Evolutionary conservation across 192 early-diverging fungal genomes (phyloP).

Genomic region (Dispira parvispora): DNA sequence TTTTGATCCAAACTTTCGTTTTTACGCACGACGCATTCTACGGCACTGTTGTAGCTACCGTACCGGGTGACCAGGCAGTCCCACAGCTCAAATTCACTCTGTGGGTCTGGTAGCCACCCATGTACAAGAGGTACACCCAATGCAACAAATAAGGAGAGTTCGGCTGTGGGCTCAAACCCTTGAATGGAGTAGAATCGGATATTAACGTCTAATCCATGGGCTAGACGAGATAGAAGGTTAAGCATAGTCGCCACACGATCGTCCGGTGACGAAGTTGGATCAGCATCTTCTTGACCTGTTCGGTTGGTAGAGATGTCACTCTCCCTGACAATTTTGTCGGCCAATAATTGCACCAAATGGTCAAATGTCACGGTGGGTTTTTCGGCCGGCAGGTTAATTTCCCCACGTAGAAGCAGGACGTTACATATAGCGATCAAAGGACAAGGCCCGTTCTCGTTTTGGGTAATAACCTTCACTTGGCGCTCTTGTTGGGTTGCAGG

Average conservation of each 20-base stretch:
- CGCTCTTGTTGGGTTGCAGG: slow-evolving; percentile 22
- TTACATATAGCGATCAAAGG: slow-evolving; percentile 75
- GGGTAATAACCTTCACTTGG: slow-evolving; percentile 62
- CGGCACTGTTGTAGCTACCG: slow-evolving; percentile 60
- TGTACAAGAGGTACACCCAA: slow-evolving; percentile 71
- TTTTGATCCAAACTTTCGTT: slow-evolving; percentile 27
- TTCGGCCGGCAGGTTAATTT: slow-evolving; percentile 31
- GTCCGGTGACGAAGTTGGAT: neutral
- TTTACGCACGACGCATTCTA: slow-evolving; percentile 55
- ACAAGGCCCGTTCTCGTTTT: slow-evolving; percentile 90
- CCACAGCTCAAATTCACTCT: slow-evolving; percentile 33
- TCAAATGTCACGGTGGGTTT: slow-evolving; percentile 41
- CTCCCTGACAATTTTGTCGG: slow-evolving; percentile 48
- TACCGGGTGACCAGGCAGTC: slow-evolving; percentile 31
- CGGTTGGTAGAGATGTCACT: slow-evolving; percentile 4
- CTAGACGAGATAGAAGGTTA: slow-evolving; percentile 19
- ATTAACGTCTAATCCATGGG: slow-evolving; percentile 62
- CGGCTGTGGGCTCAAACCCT: slow-evolving; percentile 56
- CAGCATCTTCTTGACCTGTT: neutral
- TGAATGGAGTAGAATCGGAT: slow-evolving; percentile 56
- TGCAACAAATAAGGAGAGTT: slow-evolving; percentile 51
- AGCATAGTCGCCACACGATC: slow-evolving; percentile 11
- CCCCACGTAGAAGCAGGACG: slow-evolving; percentile 55
- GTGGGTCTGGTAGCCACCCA: slow-evolving; percentile 73
- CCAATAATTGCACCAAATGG: slow-evolving; percentile 51